Evolutionary conservation across 2,329 filamentous ascomycete genomes (phyloP).

Genomic region (Fusarium compactum): DNA sequence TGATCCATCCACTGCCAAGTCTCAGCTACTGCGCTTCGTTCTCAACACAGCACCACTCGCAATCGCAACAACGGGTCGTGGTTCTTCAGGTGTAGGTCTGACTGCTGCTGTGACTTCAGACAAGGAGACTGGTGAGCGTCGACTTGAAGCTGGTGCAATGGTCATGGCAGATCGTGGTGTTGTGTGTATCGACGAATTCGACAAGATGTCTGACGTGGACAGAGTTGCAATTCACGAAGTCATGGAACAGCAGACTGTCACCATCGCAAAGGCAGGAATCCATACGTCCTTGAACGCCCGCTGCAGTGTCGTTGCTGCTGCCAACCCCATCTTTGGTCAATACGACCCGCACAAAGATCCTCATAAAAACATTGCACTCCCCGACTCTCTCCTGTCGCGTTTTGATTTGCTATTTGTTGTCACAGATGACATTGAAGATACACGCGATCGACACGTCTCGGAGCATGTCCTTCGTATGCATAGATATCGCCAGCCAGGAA

Average conservation of each 20-base stretch:
- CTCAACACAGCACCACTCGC: conserved; percentile 96
- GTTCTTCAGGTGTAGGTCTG: conserved; percentile 96
- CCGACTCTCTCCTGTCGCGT: conserved; percentile 95
- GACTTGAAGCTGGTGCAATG: conserved; percentile 98
- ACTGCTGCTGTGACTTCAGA: conserved; percentile 96
- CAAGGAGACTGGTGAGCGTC: conserved; percentile 95
- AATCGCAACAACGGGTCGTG: conserved; percentile 95
- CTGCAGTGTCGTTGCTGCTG: conserved; percentile 95
- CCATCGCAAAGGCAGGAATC: conserved; percentile 97
- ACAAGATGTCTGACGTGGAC: conserved; percentile 99
- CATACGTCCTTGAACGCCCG: conserved; percentile 97
- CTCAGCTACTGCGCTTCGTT: conserved; percentile 96
- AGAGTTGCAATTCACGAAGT: conserved; percentile 99
- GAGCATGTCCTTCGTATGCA: conserved; percentile 99
- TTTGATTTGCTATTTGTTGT: conserved; percentile 98
- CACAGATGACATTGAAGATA: conserved; percentile 97
- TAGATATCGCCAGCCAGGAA: conserved; percentile 89
- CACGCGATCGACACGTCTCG: conserved; percentile 88
- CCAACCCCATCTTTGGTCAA: conserved; percentile 97
- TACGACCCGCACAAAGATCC: conserved; percentile 99
- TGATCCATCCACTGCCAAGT: conserved; percentile 98
- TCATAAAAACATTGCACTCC: conserved; percentile 97
- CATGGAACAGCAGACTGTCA: conserved; percentile 99
- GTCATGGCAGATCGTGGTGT: conserved; percentile 96
- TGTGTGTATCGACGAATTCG: conserved; percentile 98